Evolutionary conservation across 805 yeast species (phyloP).

Genomic region (Kluyveromyces wickerhamii): DNA sequence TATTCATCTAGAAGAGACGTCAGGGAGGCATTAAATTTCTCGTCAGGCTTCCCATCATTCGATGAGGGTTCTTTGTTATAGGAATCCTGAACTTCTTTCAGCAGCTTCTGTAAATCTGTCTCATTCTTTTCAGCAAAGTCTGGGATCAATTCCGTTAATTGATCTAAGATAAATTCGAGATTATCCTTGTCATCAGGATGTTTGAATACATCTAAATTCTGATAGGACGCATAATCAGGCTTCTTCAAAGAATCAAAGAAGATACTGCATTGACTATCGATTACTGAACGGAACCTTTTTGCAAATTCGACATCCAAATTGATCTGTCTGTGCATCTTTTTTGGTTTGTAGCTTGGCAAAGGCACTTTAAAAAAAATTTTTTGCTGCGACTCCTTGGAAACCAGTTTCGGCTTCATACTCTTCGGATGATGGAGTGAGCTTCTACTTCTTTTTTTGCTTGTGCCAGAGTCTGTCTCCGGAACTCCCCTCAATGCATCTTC

Average conservation of each 20-base stretch:
- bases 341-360: no score
- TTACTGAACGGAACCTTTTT: constrained; percentile 8
- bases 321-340: no score
- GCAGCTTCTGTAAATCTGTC: constrained; percentile 3
- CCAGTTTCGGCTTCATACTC: no score
- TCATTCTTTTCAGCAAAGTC: constrained; percentile 1
- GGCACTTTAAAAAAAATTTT: no score
- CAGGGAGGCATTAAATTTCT: not conserved
- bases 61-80: not conserved
- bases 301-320: not conserved
- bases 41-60: not conserved
- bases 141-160: constrained; percentile 3
- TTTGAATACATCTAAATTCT: constrained; percentile 15
- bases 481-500: no score
- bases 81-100: constrained; percentile 4
- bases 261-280: constrained; percentile 11
- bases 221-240: constrained; percentile 16
- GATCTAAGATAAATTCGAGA: constrained; percentile 8
- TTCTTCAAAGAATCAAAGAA: constrained; percentile 13
- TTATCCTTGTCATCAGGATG: constrained; percentile 15
- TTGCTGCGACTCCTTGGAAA: no score
- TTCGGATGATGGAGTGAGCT: no score
- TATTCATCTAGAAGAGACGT: not conserved
- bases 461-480: no score
- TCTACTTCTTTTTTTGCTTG: no score